Conservation (phyloP, 2,329 filamentous ascomycete species). For the Colletotrichum sp. region DNA sequence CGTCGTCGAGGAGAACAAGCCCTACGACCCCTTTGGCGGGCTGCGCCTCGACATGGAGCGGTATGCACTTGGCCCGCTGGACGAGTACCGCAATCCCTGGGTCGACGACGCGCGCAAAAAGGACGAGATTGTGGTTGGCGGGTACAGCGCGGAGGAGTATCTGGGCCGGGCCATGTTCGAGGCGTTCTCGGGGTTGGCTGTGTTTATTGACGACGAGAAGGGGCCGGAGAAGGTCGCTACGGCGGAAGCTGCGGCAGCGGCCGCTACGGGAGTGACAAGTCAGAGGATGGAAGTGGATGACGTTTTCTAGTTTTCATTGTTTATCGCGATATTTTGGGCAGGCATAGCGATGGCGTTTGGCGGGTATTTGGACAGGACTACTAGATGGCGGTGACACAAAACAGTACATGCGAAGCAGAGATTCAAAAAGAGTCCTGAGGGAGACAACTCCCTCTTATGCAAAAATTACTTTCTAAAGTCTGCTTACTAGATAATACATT, state of each 20-base stretch:
- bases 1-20: constrained; percentile 66
- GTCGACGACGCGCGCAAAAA: constrained; percentile 72
- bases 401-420: neutral
- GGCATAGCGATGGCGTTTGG: constrained; percentile 33
- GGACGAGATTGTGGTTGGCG: constrained; percentile 73
- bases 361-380: neutral
- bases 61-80: constrained; percentile 64
- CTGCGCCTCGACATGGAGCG: constrained; percentile 71
- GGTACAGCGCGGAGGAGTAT: constrained; percentile 84
- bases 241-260: constrained; percentile 39
- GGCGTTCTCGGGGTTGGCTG: constrained; percentile 86
- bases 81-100: constrained; percentile 77
- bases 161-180: constrained; percentile 82
- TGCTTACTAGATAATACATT: constrained; percentile 22
- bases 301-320: neutral
- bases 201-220: constrained; percentile 85
- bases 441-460: neutral
- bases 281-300: constrained; percentile 56
- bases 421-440: neutral
- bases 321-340: neutral
- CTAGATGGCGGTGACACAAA: neutral
- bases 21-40: constrained; percentile 90
- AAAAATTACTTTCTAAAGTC: constrained; percentile 20
- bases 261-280: constrained; percentile 30
- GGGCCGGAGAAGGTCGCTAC: constrained; percentile 38